Evolutionary conservation across 2,329 filamentous ascomycete species (phyloP).

Genomic region (Didymella arachidicola): DNA sequence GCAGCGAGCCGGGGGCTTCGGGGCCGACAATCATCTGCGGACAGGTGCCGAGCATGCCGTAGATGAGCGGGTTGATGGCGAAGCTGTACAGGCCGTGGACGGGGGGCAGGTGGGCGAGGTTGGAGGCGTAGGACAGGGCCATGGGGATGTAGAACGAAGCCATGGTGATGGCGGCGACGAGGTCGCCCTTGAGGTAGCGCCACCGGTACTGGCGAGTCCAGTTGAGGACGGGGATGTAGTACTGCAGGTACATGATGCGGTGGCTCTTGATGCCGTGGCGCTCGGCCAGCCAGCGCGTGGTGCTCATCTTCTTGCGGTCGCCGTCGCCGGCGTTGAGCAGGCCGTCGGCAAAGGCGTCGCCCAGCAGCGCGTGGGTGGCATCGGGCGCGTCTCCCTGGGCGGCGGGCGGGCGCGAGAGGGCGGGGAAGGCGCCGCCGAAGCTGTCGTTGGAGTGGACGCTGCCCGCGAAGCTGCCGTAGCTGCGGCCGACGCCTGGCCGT

Average conservation of each 20-base stretch:
- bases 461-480: conserved; percentile 62
- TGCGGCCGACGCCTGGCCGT: conserved; percentile 65
- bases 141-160: conserved; percentile 99
- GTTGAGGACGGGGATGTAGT: conserved; percentile 89
- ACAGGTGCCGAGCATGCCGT: conserved; percentile 88
- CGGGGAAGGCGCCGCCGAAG: conserved; percentile 50
- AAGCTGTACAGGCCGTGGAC: conserved; percentile 96
- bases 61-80: conserved; percentile 89
- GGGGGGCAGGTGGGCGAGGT: conserved; percentile 89
- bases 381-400: conserved; percentile 42
- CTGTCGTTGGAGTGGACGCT: conserved; percentile 57
- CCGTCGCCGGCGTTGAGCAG: conserved; percentile 49
- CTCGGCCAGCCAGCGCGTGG: conserved; percentile 74
- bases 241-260: conserved; percentile 80
- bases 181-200: conserved; percentile 83
- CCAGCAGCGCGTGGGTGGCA: conserved; percentile 50
- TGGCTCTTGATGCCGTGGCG: conserved; percentile 77
- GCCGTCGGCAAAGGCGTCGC: conserved; percentile 55
- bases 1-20: conserved; percentile 89
- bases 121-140: conserved; percentile 90
- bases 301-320: conserved; percentile 71
- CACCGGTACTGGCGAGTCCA: conserved; percentile 90
- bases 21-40: conserved; percentile 94
- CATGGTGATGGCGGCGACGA: conserved; percentile 90
- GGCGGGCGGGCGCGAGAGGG: conserved; percentile 34